Evolutionary conservation across 108 stramenopile genomes (phyloP), one percentile per base, ranked within the genome.

Genomic region (Nitzschia sp.): DNA sequence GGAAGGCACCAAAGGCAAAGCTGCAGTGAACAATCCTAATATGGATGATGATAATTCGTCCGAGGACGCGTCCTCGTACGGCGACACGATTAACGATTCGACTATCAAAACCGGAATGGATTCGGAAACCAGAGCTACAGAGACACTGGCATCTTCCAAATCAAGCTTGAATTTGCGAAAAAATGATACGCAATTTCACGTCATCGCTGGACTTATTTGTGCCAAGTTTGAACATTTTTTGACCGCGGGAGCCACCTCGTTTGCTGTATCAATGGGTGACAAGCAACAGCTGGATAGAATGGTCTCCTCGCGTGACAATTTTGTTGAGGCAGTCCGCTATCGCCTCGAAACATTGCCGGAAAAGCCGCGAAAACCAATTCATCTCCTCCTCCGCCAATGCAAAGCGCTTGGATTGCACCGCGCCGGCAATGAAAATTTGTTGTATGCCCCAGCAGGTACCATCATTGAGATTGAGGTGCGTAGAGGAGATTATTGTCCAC

Each of bases 141-240:
- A 50, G 5, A 4, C 9, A 21, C 4, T n/a, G 4, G 48, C 13
- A 50, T 19, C 48, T 21, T n/a, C 48, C 19, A 50, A 22, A 21
- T 5, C 13, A 50, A 21, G 16, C 17, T 50, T 50, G 48, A 88
- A 92, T 69, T 71, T 92, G 33, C 76, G 54, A 56, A 34, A 75
- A 57, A 90, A 90, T 41, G 91, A 92, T 58, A 85, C 78, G 41
- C 73, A 84, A 4, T 90, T 86, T 72, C 85, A 85, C 62, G 80
- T 88, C 27, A 59, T 93, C 44, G 92, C 87, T 19, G 87, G 67
- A 36, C 52, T 90, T 41, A 52, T 90, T 8, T 76, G 86, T 11
- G 79, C 85, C 29, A 75, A 76, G 11, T 80, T 85, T 25, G 56
- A 78, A 34, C 71, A 85, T 15, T 73, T 80, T 19, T 35, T 85